Percentiles rank a stretch among this genome's conserved stretches.
Conservation (phyloP, 2,329 filamentous ascomycete species). For the Alternaria incomplexa region DNA sequence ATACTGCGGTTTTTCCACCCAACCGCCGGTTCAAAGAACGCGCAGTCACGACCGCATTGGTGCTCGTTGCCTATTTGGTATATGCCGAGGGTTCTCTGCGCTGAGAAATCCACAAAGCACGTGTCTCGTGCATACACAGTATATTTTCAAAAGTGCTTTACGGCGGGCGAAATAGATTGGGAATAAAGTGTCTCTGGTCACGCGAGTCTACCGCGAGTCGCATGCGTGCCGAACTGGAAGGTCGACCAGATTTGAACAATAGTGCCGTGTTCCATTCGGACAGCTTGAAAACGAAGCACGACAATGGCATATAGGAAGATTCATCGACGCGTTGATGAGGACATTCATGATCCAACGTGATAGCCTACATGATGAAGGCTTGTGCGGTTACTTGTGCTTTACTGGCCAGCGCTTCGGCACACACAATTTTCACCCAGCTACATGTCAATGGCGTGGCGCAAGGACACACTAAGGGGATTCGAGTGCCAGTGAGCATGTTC, state of each 20-base stretch:
- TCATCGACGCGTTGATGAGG: conserved; percentile 12
- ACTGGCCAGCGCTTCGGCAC: conserved; percentile 50
- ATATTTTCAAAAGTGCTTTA: not conserved
- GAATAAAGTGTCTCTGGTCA: conserved; percentile 18
- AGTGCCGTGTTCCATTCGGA: conserved; percentile 37
- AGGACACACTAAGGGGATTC: conserved; percentile 58
- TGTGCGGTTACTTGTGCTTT: conserved; percentile 25
- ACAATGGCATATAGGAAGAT: conserved; percentile 33
- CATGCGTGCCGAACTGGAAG: conserved; percentile 1
- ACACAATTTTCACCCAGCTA: conserved; percentile 59
- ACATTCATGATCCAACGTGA: not conserved
- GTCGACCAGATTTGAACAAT: not conserved
- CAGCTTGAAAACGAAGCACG: conserved; percentile 6
- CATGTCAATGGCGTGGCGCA: conserved; percentile 56
- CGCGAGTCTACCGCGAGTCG: conserved; percentile 13
- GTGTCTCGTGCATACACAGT: conserved; percentile 14
- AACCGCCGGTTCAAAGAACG: conserved; percentile 35
- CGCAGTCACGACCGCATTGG: conserved; percentile 1
- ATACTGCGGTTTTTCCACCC: conserved; percentile 30
- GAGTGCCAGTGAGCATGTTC: conserved; percentile 49
- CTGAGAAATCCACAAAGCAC: conserved; percentile 14
- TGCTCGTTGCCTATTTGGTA: conserved; percentile 2
- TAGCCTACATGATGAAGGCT: conserved; percentile 28
- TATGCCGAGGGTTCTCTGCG: not conserved
- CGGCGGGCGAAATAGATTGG: conserved; percentile 22